phyloP scores from a whole-genome alignment of 106 monocot species.

The Dendrobium officinale region DNA sequence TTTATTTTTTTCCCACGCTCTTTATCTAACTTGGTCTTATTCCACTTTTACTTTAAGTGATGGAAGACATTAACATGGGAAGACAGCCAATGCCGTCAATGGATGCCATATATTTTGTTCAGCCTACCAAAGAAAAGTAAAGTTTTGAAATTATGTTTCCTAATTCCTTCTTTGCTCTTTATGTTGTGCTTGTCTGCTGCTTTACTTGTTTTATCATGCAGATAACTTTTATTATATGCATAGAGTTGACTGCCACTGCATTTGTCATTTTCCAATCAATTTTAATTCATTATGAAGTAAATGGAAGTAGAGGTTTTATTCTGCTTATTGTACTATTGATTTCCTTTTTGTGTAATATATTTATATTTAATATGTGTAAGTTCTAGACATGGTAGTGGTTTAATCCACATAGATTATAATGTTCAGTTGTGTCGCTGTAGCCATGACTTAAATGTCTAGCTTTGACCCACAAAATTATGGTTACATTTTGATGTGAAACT shows the following conservation, averaged over 20 bases:
- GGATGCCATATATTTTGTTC: constrained; percentile 96
- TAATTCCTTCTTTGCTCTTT: background rate
- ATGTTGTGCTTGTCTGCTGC: background rate
- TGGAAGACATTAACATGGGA: constrained; percentile 84
- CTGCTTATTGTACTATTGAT: too few relatives aligned
- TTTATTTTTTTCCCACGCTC: background rate
- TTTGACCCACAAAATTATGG: too few relatives aligned
- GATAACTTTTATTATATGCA: background rate
- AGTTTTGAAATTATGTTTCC: background rate
- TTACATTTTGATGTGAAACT: too few relatives aligned
- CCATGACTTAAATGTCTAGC: too few relatives aligned
- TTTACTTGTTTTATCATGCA: background rate
- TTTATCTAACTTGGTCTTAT: background rate
- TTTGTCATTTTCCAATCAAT: background rate
- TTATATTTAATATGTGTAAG: too few relatives aligned
- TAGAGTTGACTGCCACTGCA: background rate
- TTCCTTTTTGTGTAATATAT: too few relatives aligned
- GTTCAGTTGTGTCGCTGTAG: too few relatives aligned
- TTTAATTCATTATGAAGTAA: too few relatives aligned
- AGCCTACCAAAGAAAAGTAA: constrained; percentile 91
- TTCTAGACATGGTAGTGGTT: too few relatives aligned
- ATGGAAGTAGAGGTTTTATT: too few relatives aligned
- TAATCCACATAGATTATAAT: too few relatives aligned
- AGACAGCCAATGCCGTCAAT: constrained; percentile 86
- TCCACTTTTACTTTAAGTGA: constrained; percentile 41